Conservation (phyloP, 2,329 filamentous ascomycete genomes). For the Colletotrichum lindemuthianum region DNA sequence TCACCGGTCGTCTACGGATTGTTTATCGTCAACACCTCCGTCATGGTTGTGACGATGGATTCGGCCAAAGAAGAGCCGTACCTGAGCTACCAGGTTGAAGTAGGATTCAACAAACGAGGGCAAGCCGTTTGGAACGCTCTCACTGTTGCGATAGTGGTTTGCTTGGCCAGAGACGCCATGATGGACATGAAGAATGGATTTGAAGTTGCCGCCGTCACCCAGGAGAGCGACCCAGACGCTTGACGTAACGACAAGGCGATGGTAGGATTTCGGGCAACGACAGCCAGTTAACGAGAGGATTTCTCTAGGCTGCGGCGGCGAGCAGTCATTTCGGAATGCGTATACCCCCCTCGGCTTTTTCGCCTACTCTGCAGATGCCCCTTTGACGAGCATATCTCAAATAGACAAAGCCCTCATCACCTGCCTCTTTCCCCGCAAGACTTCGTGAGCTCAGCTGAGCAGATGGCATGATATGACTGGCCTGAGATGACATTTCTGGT, state of each 20-base stretch:
- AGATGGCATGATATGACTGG: background rate
- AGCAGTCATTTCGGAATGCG: constrained; percentile 18
- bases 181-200: constrained; percentile 48
- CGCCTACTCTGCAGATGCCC: constrained; percentile 23
- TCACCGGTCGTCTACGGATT: constrained; percentile 56
- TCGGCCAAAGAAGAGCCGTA: constrained; percentile 48
- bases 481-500: constrained; percentile 9
- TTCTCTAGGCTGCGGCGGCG: background rate
- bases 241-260: constrained; percentile 38
- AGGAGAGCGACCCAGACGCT: constrained; percentile 52
- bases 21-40: constrained; percentile 52
- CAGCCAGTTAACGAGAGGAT: background rate
- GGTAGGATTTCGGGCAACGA: background rate
- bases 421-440: background rate
- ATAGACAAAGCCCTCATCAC: background rate
- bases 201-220: constrained; percentile 40
- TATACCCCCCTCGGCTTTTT: constrained; percentile 26
- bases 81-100: constrained; percentile 55
- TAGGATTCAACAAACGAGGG: constrained; percentile 49
- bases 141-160: constrained; percentile 52
- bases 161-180: constrained; percentile 53
- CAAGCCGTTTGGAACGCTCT: constrained; percentile 58
- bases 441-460: constrained; percentile 11
- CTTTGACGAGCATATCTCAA: background rate
- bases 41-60: constrained; percentile 53